Conservation (phyloP, 2,329 filamentous ascomycete genomes). For the Orbilia ellipsospora region DNA sequence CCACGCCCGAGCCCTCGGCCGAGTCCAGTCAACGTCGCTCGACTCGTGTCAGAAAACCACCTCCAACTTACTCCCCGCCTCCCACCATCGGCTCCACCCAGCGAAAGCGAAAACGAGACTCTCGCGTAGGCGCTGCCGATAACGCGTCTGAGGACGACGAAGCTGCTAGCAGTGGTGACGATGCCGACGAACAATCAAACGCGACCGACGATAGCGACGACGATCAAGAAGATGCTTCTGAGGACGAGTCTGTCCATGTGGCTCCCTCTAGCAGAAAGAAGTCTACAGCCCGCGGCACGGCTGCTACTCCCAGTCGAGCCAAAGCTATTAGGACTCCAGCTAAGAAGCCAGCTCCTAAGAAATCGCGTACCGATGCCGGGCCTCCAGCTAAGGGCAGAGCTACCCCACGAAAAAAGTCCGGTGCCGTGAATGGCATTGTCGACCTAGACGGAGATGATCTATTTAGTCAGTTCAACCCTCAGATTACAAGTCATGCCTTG, state of each 20-base stretch:
- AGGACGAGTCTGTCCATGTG: conserved; percentile 46
- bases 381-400: conserved; percentile 50
- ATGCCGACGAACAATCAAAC: conserved; percentile 47
- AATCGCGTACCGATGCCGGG: conserved; percentile 51
- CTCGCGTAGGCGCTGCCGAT: conserved; percentile 54
- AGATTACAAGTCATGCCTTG: background rate
- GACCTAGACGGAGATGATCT: conserved; percentile 51
- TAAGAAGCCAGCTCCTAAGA: conserved; percentile 50
- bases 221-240: conserved; percentile 39
- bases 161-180: conserved; percentile 35
- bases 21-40: conserved; percentile 52
- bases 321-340: conserved; percentile 29
- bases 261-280: conserved; percentile 47
- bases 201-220: conserved; percentile 43
- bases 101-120: conserved; percentile 52
- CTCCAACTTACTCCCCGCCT: conserved; percentile 52
- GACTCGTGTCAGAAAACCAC: conserved; percentile 49
- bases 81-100: conserved; percentile 43
- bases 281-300: conserved; percentile 21
- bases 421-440: conserved; percentile 37
- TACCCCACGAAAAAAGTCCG: conserved; percentile 50
- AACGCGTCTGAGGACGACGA: conserved; percentile 54
- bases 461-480: conserved; percentile 31
- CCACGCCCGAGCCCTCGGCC: conserved; percentile 51
- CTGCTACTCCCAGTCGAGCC: conserved; percentile 29